Conservation (phyloP, 371 early-diverging fungal genomes). For the Nematocida displodere region DNA sequence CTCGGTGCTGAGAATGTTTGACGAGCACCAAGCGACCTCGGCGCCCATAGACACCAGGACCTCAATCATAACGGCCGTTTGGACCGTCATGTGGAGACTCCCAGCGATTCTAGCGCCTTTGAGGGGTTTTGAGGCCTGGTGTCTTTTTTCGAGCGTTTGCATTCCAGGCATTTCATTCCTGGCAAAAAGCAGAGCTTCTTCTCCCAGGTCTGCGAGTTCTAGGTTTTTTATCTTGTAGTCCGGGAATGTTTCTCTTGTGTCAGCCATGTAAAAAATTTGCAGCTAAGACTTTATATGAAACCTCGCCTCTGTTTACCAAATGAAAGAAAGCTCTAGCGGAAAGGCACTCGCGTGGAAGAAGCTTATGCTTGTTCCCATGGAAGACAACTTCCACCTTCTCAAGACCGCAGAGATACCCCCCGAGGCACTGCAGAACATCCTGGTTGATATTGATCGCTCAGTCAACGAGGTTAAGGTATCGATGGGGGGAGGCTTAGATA, state of each 20-base stretch:
- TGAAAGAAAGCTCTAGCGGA: background rate
- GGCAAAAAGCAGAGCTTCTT: slow-evolving; percentile 83
- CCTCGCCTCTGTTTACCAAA: no score
- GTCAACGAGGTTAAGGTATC: background rate
- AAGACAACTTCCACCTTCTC: background rate
- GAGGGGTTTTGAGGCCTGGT: slow-evolving; percentile 79
- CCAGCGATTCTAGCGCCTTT: slow-evolving; percentile 91
- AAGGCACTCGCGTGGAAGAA: slow-evolving; percentile 36
- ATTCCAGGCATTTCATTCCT: slow-evolving; percentile 98
- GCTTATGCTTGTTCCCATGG: slow-evolving; percentile 6
- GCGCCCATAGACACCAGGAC: slow-evolving; percentile 86
- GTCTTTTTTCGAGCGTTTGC: slow-evolving; percentile 80
- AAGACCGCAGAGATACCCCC: background rate
- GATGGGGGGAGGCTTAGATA: background rate
- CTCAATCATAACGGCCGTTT: slow-evolving; percentile 94
- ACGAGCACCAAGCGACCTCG: slow-evolving; percentile 85
- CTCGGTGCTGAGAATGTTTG: slow-evolving; percentile 97
- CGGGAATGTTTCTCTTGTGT: slow-evolving; percentile 21
- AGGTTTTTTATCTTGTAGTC: slow-evolving; percentile 48
- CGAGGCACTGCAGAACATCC: slow-evolving; percentile 48
- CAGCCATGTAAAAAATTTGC: slow-evolving; percentile 40
- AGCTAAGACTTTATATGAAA: slow-evolving; percentile 27
- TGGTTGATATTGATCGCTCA: slow-evolving; percentile 45
- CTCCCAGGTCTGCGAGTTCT: slow-evolving; percentile 65
- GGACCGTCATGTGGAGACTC: slow-evolving; percentile 95